Base-by-base conservation (phyloP, 805 yeast genomes). In the Teunomyces cretensis region DNA sequence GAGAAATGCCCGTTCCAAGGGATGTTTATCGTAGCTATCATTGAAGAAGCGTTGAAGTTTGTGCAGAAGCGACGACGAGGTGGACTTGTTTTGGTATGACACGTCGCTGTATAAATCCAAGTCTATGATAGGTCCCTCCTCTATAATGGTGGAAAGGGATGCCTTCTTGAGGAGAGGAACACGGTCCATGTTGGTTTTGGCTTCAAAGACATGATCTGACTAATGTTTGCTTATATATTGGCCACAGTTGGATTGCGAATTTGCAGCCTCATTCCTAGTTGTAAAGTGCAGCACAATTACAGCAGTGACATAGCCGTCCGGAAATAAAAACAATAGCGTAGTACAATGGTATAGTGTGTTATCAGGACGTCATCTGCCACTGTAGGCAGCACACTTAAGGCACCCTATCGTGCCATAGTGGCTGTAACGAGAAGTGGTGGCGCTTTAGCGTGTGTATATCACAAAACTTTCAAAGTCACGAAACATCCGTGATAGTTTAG, bases 1-100 rank as follows among this genome's bases (percentile, higher is more conserved):
- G 30, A 68, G 46, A 30, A 81, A 59, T 22, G 61, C 65, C 39
- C 73, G 70, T 46, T 73, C 78, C 3, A 49, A 72, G 1, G 72
- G 67, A 38, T 62, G 61, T 43, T 72, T 70, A 45, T 70, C 73
- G 7, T 39, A 32, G 9, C 61, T 53, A 47, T 65, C 70, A 59
- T 62, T 54, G 22, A 62, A 41, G 36, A 41, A 58, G 6, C 36
- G 39, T 22, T 30, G 19, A 22, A 36, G 9, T 14, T 44, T 41
- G 33, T 27, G 13, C 33, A 7, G 15, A n/a, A 27, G 4, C 9
- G 41, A 28, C 7, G 27, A 16, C n/a, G n/a, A n/a, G n/a, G n/a
- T 9, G 38, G n/a, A 6, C 19, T 35, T n/a, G 38, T 12, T 26
- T 26, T 8, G 28, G 9, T 16, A 13, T 8, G 9, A 13, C 13